phyloP scores from a whole-genome alignment of 2,329 filamentous ascomycete species.

The Diplodia mutila region DNA sequence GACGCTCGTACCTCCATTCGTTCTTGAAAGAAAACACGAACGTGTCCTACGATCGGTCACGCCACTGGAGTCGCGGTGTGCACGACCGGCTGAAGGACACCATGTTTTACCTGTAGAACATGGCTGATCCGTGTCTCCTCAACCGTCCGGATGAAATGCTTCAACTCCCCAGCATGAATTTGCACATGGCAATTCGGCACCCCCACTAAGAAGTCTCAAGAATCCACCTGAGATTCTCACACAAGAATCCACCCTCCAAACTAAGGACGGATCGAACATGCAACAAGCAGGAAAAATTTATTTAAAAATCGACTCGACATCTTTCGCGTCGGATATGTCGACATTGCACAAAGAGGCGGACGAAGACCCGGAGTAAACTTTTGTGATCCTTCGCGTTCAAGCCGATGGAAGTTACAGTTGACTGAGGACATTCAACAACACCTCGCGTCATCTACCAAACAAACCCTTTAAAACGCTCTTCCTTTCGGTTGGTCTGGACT shows the following conservation, averaged over 20 bases:
- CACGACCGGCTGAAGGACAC: slow-evolving; percentile 23
- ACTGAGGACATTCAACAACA: neutral
- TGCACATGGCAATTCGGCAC: neutral
- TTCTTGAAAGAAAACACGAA: slow-evolving; percentile 22
- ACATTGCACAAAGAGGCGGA: neutral
- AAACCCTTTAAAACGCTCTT: neutral
- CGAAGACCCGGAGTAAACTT: neutral
- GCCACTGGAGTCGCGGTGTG: slow-evolving; percentile 22
- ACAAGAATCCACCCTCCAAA: neutral
- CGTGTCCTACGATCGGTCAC: neutral
- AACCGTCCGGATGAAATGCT: neutral
- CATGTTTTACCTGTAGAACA: slow-evolving; percentile 26
- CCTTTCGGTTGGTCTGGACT: neutral
- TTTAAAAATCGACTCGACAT: neutral
- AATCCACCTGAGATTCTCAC: neutral
- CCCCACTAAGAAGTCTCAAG: neutral
- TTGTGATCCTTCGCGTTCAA: neutral
- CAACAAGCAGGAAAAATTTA: neutral
- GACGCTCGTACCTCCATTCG: slow-evolving; percentile 65
- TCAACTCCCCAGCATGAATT: slow-evolving; percentile 8
- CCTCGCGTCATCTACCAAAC: neutral
- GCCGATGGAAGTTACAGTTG: slow-evolving; percentile 3
- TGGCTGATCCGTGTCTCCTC: neutral
- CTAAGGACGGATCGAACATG: no score
- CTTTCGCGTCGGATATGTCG: neutral